Evolutionary conservation across 768 basidiomycete genomes (phyloP), one percentile per base, ranked within the genome.

Genomic region (Rhodocollybia butyracea): DNA sequence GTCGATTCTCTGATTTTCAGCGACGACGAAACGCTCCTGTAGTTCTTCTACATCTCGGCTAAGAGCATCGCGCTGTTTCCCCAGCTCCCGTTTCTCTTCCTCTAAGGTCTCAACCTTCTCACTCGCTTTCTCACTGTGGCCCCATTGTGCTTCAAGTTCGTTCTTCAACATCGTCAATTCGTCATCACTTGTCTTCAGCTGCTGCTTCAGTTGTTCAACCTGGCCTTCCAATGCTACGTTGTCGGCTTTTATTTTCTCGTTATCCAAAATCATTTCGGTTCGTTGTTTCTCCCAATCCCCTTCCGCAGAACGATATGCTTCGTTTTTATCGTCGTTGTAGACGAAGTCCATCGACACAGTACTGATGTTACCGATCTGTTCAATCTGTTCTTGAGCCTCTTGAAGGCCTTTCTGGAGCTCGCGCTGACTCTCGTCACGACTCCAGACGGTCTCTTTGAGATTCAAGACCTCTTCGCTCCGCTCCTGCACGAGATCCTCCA

Each of bases 121-220:
- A n/a, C 72, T 69, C 13, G 73, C 68, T 56, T 73, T 72, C 69
- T 88, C 86, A 7, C 86, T 83, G 55, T 82, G 73, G 31, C 74
- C 71, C 88, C 88, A 89, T 68, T 89, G 88, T 10, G 83, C 81
- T 61, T 89, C 84, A 30, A 89, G 65, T 68, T 91, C 88, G 0
- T 67, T 64, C 64, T 85, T 84, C 59, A 89, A 68, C 22, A 80
- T 70, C 6, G 55, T 65, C 41, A 73, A 71, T 57, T 81, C 78
- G 26, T 78, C 75, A 13, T 80, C 75, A 43, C 75, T 70, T 7
- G 69, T 65, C 38, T 70, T 69, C 46, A 80, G 62, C 42, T 72
- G 73, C 43, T 72, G 64, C 54, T 72, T 73, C 45, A 73, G 63
- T 11, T 69, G 68, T 57, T 78, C 72, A 45, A 81, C 43, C 54